Evolutionary conservation across 192 early-diverging fungal species (phyloP), one percentile per base, ranked within the genome.

Genomic region (Entomortierella beljakovae): DNA sequence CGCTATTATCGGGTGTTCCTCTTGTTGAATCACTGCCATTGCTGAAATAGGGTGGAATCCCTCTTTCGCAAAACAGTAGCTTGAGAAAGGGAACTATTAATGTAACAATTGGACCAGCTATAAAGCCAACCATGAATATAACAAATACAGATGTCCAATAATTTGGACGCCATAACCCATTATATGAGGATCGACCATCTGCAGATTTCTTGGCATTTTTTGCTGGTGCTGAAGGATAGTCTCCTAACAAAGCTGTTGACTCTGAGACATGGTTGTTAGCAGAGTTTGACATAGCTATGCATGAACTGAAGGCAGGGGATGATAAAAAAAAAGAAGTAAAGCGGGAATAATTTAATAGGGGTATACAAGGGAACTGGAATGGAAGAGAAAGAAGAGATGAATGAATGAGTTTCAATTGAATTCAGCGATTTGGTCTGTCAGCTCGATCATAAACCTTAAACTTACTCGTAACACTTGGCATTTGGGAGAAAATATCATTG

Each of bases 31-130:
- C 40, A 62, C 58, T 54, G 18, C 59, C 16, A 48, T 43, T 57
- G 31, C 56, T 48, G 22, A 65, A 56, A 15, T 29, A 20, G 0
- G 22, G 28, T 25, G 71, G 71, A 31, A 73, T 64, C 10, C 71
- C 71, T 38, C 71, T 54, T 23, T 73, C 71, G 42, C 71, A 73
- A 20, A 73, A 73, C 26, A 73, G 59, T 3, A 43, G 22, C 29
- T 59, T 73, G 35, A 65, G 15, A 18, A 59, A 42, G 4, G 62
- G 61, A 1, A 52, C 6, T 0, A 23, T 15, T 42, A 73, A 26
- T 2, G 55, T 31, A 2, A 58, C 28, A 10, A 38, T 25, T 1
- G 71, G 61, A 0, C 62, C 71, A 28, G 22, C n/a, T 8, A 48
- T 22, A 11, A 65, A 4, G 9, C 56, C 56, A 0, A 56, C 26